Percentiles rank a stretch among this genome's conserved stretches.
phyloP scores from a whole-genome alignment of 1,139 yeast species.

The Meyerozyma carpophila region DNA sequence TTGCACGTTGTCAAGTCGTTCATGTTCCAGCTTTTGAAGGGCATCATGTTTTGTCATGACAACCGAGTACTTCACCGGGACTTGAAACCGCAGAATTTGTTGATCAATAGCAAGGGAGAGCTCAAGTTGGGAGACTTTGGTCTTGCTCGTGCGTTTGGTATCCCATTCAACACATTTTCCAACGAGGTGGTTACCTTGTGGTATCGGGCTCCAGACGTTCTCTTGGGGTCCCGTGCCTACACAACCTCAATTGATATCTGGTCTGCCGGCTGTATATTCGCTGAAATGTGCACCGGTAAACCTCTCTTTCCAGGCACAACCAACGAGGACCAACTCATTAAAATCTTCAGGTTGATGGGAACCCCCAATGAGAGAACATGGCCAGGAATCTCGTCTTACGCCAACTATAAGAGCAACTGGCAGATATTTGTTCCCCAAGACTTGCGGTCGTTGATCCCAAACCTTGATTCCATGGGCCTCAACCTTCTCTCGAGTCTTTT shows the following conservation, averaged over 20 bases:
- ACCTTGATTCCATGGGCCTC: conserved; percentile 74
- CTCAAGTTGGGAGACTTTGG: conserved; percentile 97
- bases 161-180: conserved; percentile 94
- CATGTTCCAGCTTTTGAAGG: conserved; percentile 87
- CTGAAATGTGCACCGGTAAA: conserved; percentile 98
- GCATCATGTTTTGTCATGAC: conserved; percentile 92
- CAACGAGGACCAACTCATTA: conserved; percentile 87
- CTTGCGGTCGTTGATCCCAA: conserved; percentile 69
- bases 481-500: conserved; percentile 72
- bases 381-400: conserved; percentile 87
- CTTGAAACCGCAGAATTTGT: conserved; percentile 88
- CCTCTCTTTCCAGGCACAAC: conserved; percentile 95
- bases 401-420: conserved; percentile 80
- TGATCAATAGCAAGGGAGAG: conserved; percentile 85
- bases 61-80: conserved; percentile 93
- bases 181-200: conserved; percentile 97
- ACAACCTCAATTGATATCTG: conserved; percentile 96
- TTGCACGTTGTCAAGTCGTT: conserved; percentile 78
- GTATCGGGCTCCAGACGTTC: conserved; percentile 98
- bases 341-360: conserved; percentile 90
- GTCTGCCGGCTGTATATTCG: conserved; percentile 98
- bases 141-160: conserved; percentile 94
- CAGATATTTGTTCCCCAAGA: conserved; percentile 80
- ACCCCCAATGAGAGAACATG: conserved; percentile 94
- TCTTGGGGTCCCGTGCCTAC: conserved; percentile 90